Evolutionary conservation across 2,329 filamentous ascomycete genomes (phyloP).

Genomic region (Periglandula ipomoeae): DNA sequence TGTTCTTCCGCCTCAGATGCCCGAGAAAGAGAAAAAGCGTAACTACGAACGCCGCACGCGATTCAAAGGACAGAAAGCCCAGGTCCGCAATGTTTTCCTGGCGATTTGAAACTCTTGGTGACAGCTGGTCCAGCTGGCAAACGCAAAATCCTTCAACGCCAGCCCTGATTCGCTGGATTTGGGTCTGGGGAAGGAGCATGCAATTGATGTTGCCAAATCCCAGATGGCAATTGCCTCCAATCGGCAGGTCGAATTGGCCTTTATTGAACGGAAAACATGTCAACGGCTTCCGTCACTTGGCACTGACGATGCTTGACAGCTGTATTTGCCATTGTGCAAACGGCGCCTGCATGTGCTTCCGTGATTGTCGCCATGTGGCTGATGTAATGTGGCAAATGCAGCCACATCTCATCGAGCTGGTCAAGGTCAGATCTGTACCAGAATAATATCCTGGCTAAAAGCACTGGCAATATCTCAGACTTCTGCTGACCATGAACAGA

Average conservation of each 20-base stretch:
- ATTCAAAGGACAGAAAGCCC: too few species aligned
- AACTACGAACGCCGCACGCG: too few species aligned
- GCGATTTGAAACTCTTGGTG: constrained; percentile 3
- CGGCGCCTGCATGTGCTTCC: neutral
- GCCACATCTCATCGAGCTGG: neutral
- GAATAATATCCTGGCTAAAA: too few species aligned
- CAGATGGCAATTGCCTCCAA: neutral
- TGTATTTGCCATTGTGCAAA: neutral
- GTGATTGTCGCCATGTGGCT: constrained; percentile 1
- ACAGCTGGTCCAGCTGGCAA: constrained; percentile 7
- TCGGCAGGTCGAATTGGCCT: neutral
- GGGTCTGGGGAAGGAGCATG: constrained; percentile 1
- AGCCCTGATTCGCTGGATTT: neutral
- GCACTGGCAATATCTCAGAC: too few species aligned
- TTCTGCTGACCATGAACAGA: too few species aligned
- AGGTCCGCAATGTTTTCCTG: too few species aligned
- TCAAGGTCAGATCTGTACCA: too few species aligned
- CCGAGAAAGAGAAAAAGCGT: neutral
- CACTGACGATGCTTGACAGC: neutral
- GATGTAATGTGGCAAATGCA: constrained; percentile 3
- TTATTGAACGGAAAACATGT: too few species aligned
- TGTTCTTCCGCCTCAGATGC: neutral
- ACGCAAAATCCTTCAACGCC: neutral
- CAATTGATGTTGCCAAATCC: neutral
- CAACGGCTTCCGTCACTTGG: too few species aligned